These are phyloP conservation scores for Calonectria henricotiae DNA, from an alignment of 2,329 filamentous ascomycete species.

Conservation along the genomic window DNA sequence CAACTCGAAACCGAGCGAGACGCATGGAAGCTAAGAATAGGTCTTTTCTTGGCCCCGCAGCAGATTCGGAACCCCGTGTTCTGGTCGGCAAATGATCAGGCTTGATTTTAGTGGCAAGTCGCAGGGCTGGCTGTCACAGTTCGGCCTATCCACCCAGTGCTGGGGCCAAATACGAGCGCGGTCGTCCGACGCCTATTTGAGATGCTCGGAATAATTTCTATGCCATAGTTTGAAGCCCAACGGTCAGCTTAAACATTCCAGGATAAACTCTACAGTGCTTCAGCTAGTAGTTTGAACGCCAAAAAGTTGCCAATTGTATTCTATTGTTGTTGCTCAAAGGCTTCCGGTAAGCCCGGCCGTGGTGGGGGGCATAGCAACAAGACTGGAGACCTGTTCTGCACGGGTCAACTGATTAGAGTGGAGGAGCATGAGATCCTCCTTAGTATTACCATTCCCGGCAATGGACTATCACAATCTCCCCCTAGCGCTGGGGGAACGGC, in stretches of 20 bases:
- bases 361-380: conserved; percentile 3
- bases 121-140: conserved; percentile 5
- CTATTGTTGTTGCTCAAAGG: neutral
- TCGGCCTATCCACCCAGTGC: conserved; percentile 11
- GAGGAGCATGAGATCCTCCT: conserved; percentile 18
- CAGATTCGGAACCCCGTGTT: conserved; percentile 11
- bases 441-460: conserved; percentile 3
- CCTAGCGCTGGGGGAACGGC: conserved; percentile 1
- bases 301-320: neutral
- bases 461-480: conserved; percentile 20
- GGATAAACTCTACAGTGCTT: neutral
- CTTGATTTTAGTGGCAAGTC: conserved; percentile 19
- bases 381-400: conserved; percentile 11
- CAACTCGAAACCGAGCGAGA: conserved; percentile 15
- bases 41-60: neutral
- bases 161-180: conserved; percentile 8
- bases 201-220: neutral
- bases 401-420: conserved; percentile 18
- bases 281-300: too few species aligned
- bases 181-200: too few species aligned
- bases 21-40: conserved; percentile 10
- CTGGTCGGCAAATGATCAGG: neutral
- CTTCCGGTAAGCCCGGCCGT: neutral
- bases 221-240: neutral
- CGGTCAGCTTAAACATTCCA: neutral